phyloP scores from a whole-genome alignment of 331 rosid species.

The Rhamnella rubrinervis region DNA sequence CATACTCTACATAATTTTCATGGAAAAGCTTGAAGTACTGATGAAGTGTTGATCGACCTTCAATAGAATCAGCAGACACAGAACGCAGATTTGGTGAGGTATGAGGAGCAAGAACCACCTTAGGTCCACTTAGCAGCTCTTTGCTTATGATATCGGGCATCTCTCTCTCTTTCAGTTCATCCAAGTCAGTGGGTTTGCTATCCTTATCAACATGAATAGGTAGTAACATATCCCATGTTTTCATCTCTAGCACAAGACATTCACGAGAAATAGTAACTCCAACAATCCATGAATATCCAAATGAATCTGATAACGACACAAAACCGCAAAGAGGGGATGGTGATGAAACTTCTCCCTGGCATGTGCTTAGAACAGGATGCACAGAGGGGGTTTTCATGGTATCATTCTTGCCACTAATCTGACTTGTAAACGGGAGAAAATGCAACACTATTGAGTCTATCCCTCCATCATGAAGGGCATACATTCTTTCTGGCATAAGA shows the following conservation, averaged over 20 bases:
- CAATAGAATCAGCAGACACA: slow-evolving; percentile 86
- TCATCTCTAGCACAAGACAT: slow-evolving; percentile 85
- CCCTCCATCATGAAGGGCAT: slow-evolving; percentile 86
- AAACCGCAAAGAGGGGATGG: slow-evolving; percentile 70
- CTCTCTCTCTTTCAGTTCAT: slow-evolving; percentile 51
- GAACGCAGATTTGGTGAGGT: slow-evolving; percentile 68
- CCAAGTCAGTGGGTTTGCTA: slow-evolving; percentile 29
- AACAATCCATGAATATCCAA: slow-evolving; percentile 94
- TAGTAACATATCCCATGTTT: slow-evolving; percentile 72
- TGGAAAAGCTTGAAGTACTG: slow-evolving; percentile 93
- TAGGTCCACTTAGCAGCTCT: slow-evolving; percentile 84
- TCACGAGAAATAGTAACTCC: slow-evolving; percentile 68
- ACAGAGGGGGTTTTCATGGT: slow-evolving; percentile 84
- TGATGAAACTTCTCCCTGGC: slow-evolving; percentile 66
- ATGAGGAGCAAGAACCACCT: slow-evolving; percentile 76
- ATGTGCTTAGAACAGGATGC: slow-evolving; percentile 80
- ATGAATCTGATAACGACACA: slow-evolving; percentile 85
- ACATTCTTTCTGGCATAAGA: slow-evolving; percentile 82
- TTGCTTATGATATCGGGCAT: slow-evolving; percentile 66
- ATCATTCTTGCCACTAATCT: slow-evolving; percentile 67
- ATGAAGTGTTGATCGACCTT: slow-evolving; percentile 88
- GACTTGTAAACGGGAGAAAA: slow-evolving; percentile 96
- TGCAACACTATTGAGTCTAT: slow-evolving; percentile 92
- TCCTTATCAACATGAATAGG: slow-evolving; percentile 63
- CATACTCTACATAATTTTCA: slow-evolving; percentile 93